Conservation (phyloP, 2,329 filamentous ascomycete species). For the Iodosphaeria phyllophila region DNA sequence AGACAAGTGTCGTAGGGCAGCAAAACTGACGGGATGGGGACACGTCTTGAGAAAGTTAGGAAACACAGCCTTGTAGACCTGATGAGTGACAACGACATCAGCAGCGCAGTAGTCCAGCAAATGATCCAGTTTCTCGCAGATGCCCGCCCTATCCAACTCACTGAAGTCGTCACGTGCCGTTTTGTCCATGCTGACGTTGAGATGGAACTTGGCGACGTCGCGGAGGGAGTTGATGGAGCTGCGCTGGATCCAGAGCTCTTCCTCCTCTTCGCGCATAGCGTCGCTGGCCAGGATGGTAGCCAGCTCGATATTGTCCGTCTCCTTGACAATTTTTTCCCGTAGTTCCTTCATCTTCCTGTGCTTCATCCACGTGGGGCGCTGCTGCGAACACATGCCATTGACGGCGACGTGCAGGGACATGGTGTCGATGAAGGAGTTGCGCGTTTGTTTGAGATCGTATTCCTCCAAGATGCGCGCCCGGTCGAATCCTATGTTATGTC, state of each 20-base stretch:
- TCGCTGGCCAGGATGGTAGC: conserved; percentile 50
- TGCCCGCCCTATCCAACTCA: conserved; percentile 52
- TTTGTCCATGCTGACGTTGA: conserved; percentile 84
- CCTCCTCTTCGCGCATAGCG: conserved; percentile 60
- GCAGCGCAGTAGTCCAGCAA: conserved; percentile 87
- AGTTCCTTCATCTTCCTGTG: conserved; percentile 80
- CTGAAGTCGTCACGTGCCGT: conserved; percentile 72
- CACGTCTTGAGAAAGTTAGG: conserved; percentile 77
- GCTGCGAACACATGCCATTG: conserved; percentile 96
- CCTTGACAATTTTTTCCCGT: conserved; percentile 57
- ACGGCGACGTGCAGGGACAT: conserved; percentile 97
- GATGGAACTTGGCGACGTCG: conserved; percentile 93
- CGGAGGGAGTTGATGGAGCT: conserved; percentile 90
- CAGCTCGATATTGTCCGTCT: conserved; percentile 54
- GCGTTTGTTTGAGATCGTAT: conserved; percentile 66
- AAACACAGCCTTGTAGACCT: conserved; percentile 86
- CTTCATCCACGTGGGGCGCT: conserved; percentile 94
- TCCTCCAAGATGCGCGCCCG: conserved; percentile 77
- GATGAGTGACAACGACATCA: conserved; percentile 83
- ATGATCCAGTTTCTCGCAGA: conserved; percentile 56
- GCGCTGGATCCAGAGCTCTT: conserved; percentile 86
- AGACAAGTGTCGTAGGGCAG: conserved; percentile 79
- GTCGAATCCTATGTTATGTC: conserved; percentile 93
- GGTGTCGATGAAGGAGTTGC: conserved; percentile 81
- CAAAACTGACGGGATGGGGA: conserved; percentile 94